Conservation (phyloP, 23 red algal species). For the Gracilaria gracilis region DNA sequence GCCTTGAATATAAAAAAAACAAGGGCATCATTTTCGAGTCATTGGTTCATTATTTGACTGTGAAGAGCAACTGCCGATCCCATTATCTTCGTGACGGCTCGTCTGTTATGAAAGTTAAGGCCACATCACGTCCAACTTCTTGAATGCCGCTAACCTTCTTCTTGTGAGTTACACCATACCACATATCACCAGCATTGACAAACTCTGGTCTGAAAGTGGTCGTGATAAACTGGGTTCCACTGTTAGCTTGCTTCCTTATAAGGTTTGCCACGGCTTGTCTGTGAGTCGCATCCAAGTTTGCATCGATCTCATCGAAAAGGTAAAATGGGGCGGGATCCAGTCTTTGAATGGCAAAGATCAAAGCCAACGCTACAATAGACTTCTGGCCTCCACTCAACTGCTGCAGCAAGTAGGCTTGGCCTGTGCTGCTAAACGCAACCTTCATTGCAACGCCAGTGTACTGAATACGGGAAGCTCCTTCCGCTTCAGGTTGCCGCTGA, state of each 20-base stretch:
- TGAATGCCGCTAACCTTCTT: constrained; percentile 76
- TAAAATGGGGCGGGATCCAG: constrained; percentile 99
- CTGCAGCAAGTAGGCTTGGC: constrained; percentile 72
- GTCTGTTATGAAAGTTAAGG: constrained; percentile 85
- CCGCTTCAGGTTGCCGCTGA: not conserved
- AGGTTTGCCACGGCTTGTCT: constrained; percentile 84
- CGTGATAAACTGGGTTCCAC: constrained; percentile 88
- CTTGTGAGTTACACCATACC: constrained; percentile 89
- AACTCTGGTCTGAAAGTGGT: constrained; percentile 99
- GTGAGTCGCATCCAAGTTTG: constrained; percentile 91
- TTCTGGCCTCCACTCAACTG: constrained; percentile 96
- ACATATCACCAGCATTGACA: constrained; percentile 86
- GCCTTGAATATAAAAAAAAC: too few relatives aligned
- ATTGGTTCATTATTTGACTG: not conserved
- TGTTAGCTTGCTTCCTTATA: constrained; percentile 73
- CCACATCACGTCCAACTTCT: constrained; percentile 79
- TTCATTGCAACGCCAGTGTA: constrained; percentile 95
- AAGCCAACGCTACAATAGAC: constrained; percentile 92
- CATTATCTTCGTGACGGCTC: constrained; percentile 47
- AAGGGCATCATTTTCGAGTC: too few relatives aligned
- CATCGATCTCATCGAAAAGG: constrained; percentile 99
- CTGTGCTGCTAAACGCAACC: constrained; percentile 81
- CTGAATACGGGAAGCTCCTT: constrained; percentile 31
- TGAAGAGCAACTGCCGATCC: not conserved
- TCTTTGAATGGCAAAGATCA: constrained; percentile 98